Percentiles rank a stretch among this genome's conserved stretches.
These are phyloP conservation scores for Calonectria hongkongensis DNA, from an alignment of 2,329 filamentous ascomycete genomes.

Conservation along the genomic window DNA sequence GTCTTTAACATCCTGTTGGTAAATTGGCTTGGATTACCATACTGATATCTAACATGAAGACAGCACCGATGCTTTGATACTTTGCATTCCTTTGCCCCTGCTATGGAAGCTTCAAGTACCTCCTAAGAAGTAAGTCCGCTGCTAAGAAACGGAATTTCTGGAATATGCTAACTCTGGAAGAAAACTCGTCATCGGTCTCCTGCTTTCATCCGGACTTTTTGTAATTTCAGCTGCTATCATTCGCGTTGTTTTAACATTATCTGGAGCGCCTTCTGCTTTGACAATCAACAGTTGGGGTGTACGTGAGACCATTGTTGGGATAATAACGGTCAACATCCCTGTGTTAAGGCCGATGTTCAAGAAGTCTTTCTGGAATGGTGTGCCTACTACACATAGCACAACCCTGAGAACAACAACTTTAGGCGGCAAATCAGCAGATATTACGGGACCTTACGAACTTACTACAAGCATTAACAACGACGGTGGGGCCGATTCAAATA, in stretches of 20 bases:
- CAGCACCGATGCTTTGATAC: constrained; percentile 45
- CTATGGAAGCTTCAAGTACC: constrained; percentile 51
- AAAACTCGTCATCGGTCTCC: constrained; percentile 52
- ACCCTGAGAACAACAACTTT: constrained; percentile 23
- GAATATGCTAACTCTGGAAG: constrained; percentile 14
- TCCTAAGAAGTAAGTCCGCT: constrained; percentile 39
- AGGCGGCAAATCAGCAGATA: constrained; percentile 35
- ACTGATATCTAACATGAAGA: neutral
- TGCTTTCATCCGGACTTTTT: constrained; percentile 53
- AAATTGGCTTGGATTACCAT: neutral
- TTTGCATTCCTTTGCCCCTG: constrained; percentile 47
- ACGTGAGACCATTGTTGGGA: constrained; percentile 60
- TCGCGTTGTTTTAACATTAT: constrained; percentile 46
- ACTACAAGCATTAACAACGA: constrained; percentile 39
- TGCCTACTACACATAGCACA: constrained; percentile 13
- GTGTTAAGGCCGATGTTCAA: constrained; percentile 44
- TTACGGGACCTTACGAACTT: constrained; percentile 43
- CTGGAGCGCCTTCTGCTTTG: constrained; percentile 47
- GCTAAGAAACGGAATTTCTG: fast-evolving
- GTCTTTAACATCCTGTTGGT: constrained; percentile 51
- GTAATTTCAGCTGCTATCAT: constrained; percentile 54
- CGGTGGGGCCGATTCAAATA: constrained; percentile 8
- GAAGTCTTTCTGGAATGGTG: constrained; percentile 35
- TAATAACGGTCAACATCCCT: constrained; percentile 60
- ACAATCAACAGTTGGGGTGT: constrained; percentile 55